phyloP scores from a whole-genome alignment of 371 early-diverging fungal species.

The Syncephalis plumigaleata region DNA sequence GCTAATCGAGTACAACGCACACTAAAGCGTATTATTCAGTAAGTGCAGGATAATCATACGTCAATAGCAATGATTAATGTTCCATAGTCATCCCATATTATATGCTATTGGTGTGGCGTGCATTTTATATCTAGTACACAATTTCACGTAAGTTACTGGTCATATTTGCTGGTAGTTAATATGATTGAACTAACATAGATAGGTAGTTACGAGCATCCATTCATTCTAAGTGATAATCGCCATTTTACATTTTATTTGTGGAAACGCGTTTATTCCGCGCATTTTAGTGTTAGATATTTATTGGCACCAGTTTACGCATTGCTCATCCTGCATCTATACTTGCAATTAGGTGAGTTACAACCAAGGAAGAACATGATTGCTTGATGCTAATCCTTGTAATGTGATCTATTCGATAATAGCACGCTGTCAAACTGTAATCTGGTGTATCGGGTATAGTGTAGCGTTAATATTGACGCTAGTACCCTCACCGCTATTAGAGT shows the following conservation, averaged over 20 bases:
- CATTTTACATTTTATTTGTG: constrained; percentile 92
- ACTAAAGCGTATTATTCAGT: no score
- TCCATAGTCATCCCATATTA: no score
- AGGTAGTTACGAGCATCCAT: constrained; percentile 74
- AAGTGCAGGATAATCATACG: no score
- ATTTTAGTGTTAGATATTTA: constrained; percentile 32
- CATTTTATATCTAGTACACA: not conserved
- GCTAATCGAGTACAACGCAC: no score
- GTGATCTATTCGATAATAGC: no score
- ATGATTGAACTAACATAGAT: not conserved
- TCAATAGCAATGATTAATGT: no score
- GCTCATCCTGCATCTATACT: constrained; percentile 19
- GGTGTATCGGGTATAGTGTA: constrained; percentile 22
- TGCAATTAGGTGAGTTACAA: constrained; percentile 23
- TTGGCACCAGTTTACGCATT: constrained; percentile 47
- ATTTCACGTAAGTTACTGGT: constrained; percentile 9
- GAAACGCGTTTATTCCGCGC: constrained; percentile 49
- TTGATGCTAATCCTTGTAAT: no score
- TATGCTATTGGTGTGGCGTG: no score
- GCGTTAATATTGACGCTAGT: constrained; percentile 39
- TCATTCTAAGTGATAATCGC: constrained; percentile 85
- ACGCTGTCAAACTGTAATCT: constrained; percentile 8
- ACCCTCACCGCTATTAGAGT: constrained; percentile 86
- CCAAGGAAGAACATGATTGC: no score
- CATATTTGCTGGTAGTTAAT: not conserved